Percentiles rank a stretch among this genome's conserved stretches.
phyloP scores from a whole-genome alignment of 2,329 filamentous ascomycete species.

The Teratosphaeria zuluensis region DNA sequence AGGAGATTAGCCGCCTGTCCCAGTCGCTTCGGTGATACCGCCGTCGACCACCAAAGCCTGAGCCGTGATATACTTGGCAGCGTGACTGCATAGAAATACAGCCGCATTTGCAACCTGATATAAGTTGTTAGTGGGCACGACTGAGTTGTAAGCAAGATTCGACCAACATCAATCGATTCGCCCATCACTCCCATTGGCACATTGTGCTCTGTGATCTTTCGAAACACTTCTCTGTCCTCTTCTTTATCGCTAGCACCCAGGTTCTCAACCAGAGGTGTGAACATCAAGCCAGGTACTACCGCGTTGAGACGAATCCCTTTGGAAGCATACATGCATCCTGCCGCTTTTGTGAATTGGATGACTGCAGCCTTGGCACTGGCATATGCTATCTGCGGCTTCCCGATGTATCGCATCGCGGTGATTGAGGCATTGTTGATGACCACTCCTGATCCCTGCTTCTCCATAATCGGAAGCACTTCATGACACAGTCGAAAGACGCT shows the following conservation, averaged over 20 bases:
- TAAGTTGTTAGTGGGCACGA: constrained; percentile 31
- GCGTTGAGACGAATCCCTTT: constrained; percentile 32
- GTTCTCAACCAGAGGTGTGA: constrained; percentile 43
- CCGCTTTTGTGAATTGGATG: neutral
- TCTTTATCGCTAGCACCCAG: constrained; percentile 35
- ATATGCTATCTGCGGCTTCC: constrained; percentile 46
- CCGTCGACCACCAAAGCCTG: constrained; percentile 49
- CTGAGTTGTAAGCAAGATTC: neutral
- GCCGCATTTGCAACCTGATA: constrained; percentile 69
- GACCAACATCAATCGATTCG: constrained; percentile 8
- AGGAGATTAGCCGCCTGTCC: constrained; percentile 9
- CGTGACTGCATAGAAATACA: constrained; percentile 74
- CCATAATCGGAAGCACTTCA: constrained; percentile 45
- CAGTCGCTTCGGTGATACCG: constrained; percentile 18
- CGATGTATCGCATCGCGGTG: constrained; percentile 42
- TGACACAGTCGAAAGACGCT: constrained; percentile 45
- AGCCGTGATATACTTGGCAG: constrained; percentile 76
- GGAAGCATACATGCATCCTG: neutral
- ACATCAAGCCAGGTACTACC: constrained; percentile 45
- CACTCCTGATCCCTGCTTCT: constrained; percentile 32
- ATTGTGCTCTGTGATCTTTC: constrained; percentile 43
- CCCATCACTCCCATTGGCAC: constrained; percentile 52
- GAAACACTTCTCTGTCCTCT: constrained; percentile 41
- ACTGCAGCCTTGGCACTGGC: constrained; percentile 9
- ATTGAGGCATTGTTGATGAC: constrained; percentile 42